A percentile compares a stretch with the other conserved stretches of the same genome.
phyloP scores from a whole-genome alignment of 352 stramenopile species.

The Globisporangium alternatum region DNA sequence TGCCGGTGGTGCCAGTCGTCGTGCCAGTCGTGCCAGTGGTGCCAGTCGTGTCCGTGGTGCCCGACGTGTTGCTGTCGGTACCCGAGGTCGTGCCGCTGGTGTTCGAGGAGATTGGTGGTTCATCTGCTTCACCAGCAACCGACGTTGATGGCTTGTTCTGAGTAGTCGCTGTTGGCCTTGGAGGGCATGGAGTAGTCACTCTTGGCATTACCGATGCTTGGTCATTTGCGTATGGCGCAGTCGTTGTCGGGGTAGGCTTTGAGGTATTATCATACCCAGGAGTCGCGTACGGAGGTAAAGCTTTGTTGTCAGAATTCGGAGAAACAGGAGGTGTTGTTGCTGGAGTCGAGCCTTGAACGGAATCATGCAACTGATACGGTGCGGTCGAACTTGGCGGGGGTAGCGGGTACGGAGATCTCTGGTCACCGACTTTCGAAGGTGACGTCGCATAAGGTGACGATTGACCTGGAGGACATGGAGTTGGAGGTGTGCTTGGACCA shows the following conservation, averaged over 20 bases:
- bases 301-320: neutral
- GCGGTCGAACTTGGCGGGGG: neutral
- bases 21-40: too few relatives aligned
- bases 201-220: neutral
- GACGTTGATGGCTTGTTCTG: neutral
- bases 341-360: neutral
- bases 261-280: neutral
- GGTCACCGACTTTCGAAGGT: neutral
- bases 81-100: too few relatives aligned
- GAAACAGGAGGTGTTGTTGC: neutral
- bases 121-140: too few relatives aligned
- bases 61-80: too few relatives aligned
- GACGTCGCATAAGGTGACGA: neutral
- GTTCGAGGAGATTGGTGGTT: too few relatives aligned
- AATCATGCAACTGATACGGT: neutral
- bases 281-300: neutral
- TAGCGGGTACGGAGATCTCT: neutral
- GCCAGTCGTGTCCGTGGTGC: too few relatives aligned
- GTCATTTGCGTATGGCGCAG: neutral
- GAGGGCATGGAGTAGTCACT: neutral
- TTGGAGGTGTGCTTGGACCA: neutral
- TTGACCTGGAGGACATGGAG: neutral
- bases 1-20: too few relatives aligned
- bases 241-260: neutral
- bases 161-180: neutral